Evolutionary conservation across 352 stramenopile species (phyloP).

Genomic region (Globisporangium recalcitrans): DNA sequence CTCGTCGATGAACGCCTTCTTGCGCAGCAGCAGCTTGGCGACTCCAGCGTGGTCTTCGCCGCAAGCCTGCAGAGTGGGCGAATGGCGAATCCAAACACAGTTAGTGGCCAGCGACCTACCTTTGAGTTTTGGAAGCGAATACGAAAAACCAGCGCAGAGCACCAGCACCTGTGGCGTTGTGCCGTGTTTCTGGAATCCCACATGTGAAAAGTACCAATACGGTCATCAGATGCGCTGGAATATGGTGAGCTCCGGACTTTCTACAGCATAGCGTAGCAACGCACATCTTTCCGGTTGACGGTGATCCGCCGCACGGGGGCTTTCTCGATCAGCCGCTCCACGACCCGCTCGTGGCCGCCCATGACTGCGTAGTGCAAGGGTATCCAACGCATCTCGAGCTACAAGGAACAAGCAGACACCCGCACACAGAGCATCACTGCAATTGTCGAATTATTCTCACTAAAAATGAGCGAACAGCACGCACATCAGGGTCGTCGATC

Average conservation of each 20-base stretch:
- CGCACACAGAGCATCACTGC: background rate
- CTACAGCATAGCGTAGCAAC: slow-evolving; percentile 5
- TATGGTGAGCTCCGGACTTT: background rate
- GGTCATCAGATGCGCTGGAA: background rate
- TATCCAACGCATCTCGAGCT: slow-evolving; percentile 82
- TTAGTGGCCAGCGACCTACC: background rate
- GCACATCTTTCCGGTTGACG: slow-evolving; percentile 73
- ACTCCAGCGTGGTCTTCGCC: slow-evolving; percentile 61
- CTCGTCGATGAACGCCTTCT: slow-evolving; percentile 76
- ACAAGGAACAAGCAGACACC: background rate
- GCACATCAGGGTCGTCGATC: slow-evolving; percentile 71
- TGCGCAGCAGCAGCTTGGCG: slow-evolving; percentile 54
- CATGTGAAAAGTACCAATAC: slow-evolving; percentile 1
- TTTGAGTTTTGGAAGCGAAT: background rate
- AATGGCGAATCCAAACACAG: background rate
- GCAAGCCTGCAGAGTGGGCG: slow-evolving; percentile 39
- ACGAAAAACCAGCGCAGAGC: background rate
- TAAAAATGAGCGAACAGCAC: slow-evolving; percentile 8
- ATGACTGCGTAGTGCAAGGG: slow-evolving; percentile 76
- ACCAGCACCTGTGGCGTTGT: slow-evolving; percentile 79
- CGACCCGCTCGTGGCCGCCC: slow-evolving; percentile 57
- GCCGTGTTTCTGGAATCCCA: slow-evolving; percentile 46
- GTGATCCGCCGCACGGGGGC: slow-evolving; percentile 69
- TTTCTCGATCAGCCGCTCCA: slow-evolving; percentile 52
- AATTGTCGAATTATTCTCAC: too few relatives aligned